Evolutionary conservation across 306 rosid species (phyloP).

Genomic region (Cucurbita ficifolia): DNA sequence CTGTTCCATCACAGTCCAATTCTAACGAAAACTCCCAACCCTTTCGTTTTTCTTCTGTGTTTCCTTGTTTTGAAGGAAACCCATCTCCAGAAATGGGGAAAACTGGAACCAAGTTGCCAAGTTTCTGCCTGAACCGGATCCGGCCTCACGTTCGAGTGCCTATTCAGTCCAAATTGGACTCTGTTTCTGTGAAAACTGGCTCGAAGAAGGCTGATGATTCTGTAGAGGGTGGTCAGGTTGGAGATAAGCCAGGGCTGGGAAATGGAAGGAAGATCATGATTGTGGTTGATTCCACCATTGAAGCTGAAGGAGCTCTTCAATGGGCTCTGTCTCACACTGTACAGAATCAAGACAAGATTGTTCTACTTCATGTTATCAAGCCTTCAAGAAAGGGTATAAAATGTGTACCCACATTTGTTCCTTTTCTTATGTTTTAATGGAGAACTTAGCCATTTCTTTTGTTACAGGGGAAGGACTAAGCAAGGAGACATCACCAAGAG

Average conservation of each 20-base stretch:
- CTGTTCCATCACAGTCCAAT: slow-evolving; percentile 1
- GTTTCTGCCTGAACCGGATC: slow-evolving; percentile 72
- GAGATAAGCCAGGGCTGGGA: slow-evolving; percentile 21
- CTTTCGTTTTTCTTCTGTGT: neutral
- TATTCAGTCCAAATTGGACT: slow-evolving; percentile 29
- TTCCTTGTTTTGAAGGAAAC: slow-evolving; percentile 1
- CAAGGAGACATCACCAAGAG: slow-evolving; percentile 44
- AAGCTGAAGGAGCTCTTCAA: slow-evolving; percentile 72
- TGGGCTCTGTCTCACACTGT: slow-evolving; percentile 86
- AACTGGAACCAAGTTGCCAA: slow-evolving; percentile 56
- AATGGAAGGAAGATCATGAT: slow-evolving; percentile 66
- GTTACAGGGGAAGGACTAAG: slow-evolving; percentile 31
- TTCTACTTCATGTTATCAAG: slow-evolving; percentile 65
- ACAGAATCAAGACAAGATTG: slow-evolving; percentile 55
- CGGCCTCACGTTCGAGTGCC: slow-evolving; percentile 74
- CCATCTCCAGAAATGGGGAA: slow-evolving; percentile 40
- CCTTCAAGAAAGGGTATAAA: slow-evolving; percentile 50
- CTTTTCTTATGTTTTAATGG: no score
- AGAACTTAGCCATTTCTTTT: no score
- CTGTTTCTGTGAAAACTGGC: slow-evolving; percentile 12
- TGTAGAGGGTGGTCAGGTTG: slow-evolving; percentile 4
- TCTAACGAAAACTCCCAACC: neutral
- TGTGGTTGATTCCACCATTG: slow-evolving; percentile 83
- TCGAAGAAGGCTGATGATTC: slow-evolving; percentile 9
- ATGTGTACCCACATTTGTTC: neutral